A percentile compares a stretch with the other conserved stretches of the same genome.
Evolutionary conservation across 1,284 basidiomycete genomes (phyloP).

Genomic region (Leccinum ponderosum): DNA sequence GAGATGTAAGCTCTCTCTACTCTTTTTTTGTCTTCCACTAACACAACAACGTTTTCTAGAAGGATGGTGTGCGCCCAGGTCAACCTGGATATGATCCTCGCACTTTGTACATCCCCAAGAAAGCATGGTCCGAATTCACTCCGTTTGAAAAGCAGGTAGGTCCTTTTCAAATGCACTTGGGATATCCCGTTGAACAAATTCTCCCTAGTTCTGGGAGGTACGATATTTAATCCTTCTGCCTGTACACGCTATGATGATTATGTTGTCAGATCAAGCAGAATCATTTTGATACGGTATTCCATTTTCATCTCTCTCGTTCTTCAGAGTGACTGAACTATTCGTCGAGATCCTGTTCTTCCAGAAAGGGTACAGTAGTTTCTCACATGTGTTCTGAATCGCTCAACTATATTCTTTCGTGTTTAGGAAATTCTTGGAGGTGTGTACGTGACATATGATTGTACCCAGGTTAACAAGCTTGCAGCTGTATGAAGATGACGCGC

Average conservation of each 20-base stretch:
- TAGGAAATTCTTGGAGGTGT: slow-evolving; percentile 73
- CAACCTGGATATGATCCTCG: slow-evolving; percentile 93
- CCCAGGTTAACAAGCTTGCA: slow-evolving; percentile 40
- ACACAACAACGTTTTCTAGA: slow-evolving; percentile 47
- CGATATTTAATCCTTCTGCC: slow-evolving; percentile 11
- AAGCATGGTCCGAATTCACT: slow-evolving; percentile 84
- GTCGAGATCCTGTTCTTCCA: slow-evolving; percentile 92
- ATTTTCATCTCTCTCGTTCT: neutral
- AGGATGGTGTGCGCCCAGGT: slow-evolving; percentile 78
- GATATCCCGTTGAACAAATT: neutral
- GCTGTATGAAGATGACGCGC: slow-evolving; percentile 95
- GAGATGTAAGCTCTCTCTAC: slow-evolving; percentile 56
- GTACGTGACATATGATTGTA: neutral
- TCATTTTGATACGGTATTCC: slow-evolving; percentile 80
- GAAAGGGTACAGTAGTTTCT: slow-evolving; percentile 68
- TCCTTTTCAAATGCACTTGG: slow-evolving; percentile 1
- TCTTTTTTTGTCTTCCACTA: neutral
- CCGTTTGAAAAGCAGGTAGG: slow-evolving; percentile 92
- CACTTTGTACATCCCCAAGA: slow-evolving; percentile 82
- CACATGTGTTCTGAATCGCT: neutral
- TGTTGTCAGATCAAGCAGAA: slow-evolving; percentile 81
- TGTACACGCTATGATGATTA: slow-evolving; percentile 1
- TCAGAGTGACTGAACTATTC: slow-evolving; percentile 10
- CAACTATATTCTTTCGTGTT: neutral
- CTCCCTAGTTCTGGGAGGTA: slow-evolving; percentile 87